Evolutionary conservation across 441 rosid genomes (phyloP), one percentile per base, ranked within the genome.

Genomic region (Omphalea diandra): DNA sequence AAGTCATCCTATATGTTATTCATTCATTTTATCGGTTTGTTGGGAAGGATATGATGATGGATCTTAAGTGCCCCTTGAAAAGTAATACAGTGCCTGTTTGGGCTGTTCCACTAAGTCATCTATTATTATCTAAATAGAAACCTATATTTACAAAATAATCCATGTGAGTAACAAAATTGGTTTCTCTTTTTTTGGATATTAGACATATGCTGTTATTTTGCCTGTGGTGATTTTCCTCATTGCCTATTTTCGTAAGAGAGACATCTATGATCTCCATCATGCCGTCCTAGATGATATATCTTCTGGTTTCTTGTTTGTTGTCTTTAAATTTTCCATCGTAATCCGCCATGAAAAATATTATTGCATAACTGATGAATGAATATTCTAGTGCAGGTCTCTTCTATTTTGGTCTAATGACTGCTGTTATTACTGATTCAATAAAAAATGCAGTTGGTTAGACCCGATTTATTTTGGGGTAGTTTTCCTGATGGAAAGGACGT

Each of bases 401-500:
- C 18, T 94, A 82, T 78, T 85, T 97, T 53, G 71, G 82, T 73
- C 78, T 90, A 27, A 77, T 88, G 74, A 94, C 95, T 2, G 88
- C 82, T 27, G 93, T 94, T 53, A 71, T 94, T 27, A 90, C 98
- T 0, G 92, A 90, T 77, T 67, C 97, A 8, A 85, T 88, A 32
- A 94, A 94, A 83, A 75, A 82, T 78, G 91, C 97, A 62, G 93
- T 85, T 68, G 98, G 98, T 55, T 27, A 88, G 97, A 27, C 98
- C 98, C 33, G 93, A 94, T 79, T 94, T 94, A 81, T 94, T 88
- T 79, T 88, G 95, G 92, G 95, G 97, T 36, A 91, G 98, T 77
- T 94, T 94, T 73, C 98, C 97, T 1, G 91, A 94, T 83, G 98
- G 97, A 61, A 82, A 86, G 71, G 94, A 86, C 74, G 98, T 91